Percentiles rank a stretch among this genome's conserved stretches.
These are phyloP conservation scores for Fragosphaeria purpurea DNA, from an alignment of 2,329 filamentous ascomycete species.

Conservation along the genomic window DNA sequence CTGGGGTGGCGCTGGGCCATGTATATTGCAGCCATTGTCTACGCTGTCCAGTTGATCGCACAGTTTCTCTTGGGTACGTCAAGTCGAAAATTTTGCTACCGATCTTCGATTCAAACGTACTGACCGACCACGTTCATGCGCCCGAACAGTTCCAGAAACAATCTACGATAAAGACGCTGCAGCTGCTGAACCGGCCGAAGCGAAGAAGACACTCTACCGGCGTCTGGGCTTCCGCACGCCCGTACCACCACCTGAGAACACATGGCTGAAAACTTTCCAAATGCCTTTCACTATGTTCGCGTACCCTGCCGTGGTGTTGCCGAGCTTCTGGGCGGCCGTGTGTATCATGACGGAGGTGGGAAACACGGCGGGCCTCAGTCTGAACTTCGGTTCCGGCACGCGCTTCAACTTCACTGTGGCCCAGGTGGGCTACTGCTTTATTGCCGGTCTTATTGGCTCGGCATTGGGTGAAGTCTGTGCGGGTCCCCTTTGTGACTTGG, in stretches of 20 bases:
- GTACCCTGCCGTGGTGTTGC: slow-evolving; percentile 12
- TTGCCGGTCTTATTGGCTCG: slow-evolving; percentile 12
- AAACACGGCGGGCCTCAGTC: slow-evolving; percentile 12
- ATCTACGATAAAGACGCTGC: slow-evolving; percentile 10
- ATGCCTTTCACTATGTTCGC: slow-evolving; percentile 12
- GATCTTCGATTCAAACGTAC: too few species aligned
- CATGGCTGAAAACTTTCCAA: slow-evolving; percentile 9
- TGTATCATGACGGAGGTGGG: slow-evolving; percentile 12
- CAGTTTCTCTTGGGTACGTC: slow-evolving; percentile 5
- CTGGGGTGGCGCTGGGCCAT: slow-evolving; percentile 13
- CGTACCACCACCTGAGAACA: slow-evolving; percentile 4
- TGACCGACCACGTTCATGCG: too few species aligned
- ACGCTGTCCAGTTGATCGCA: slow-evolving; percentile 2
- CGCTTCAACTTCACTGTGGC: slow-evolving; percentile 6
- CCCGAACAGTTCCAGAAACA: slow-evolving; percentile 7
- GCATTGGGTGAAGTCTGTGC: slow-evolving; percentile 9
- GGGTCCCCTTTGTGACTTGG: slow-evolving; percentile 10
- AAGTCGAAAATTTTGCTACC: too few species aligned
- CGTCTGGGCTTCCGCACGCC: slow-evolving; percentile 11
- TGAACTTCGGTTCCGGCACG: slow-evolving; percentile 11
- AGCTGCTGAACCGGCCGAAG: slow-evolving; percentile 1
- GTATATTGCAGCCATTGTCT: slow-evolving; percentile 10
- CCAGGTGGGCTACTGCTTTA: slow-evolving; percentile 12
- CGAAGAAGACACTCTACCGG: slow-evolving; percentile 5
- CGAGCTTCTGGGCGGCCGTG: slow-evolving; percentile 11